Conservation (phyloP, 2,329 filamentous ascomycete species). For the Drechslera avenae region DNA sequence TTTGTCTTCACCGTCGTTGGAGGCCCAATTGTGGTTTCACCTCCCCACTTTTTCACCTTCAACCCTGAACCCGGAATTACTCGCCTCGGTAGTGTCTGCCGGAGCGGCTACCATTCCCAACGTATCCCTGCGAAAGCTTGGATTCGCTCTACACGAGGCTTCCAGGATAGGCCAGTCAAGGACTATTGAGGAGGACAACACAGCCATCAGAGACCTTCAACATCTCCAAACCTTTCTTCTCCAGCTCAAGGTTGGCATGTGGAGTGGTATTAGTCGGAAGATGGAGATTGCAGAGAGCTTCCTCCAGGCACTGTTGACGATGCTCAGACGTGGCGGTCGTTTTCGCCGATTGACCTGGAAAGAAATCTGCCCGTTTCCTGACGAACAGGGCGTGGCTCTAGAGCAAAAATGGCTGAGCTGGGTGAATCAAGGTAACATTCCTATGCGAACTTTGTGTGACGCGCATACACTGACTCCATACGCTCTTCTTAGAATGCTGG, state of each 20-base stretch:
- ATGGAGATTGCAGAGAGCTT: conserved; percentile 66
- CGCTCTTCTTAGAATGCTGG: too few species aligned
- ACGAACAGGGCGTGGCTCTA: conserved; percentile 62
- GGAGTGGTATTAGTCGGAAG: conserved; percentile 64
- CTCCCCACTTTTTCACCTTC: conserved; percentile 64
- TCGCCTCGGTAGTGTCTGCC: conserved; percentile 64
- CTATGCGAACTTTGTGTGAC: conserved; percentile 32
- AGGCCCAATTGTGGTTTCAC: conserved; percentile 66
- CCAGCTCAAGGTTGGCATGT: conserved; percentile 60
- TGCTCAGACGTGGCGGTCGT: conserved; percentile 62
- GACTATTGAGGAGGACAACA: conserved; percentile 58
- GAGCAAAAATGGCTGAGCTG: conserved; percentile 70
- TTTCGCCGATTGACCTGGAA: conserved; percentile 64
- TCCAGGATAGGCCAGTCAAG: conserved; percentile 48
- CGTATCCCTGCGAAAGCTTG: conserved; percentile 63
- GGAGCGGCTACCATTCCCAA: conserved; percentile 65
- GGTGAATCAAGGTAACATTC: conserved; percentile 67
- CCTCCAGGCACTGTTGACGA: conserved; percentile 60
- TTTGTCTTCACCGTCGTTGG: conserved; percentile 61
- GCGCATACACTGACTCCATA: too few species aligned
- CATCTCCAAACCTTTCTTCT: conserved; percentile 59
- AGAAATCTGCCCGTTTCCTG: conserved; percentile 55
- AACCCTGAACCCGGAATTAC: conserved; percentile 62
- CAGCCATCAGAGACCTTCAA: conserved; percentile 57
- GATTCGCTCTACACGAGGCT: conserved; percentile 58